A percentile compares a stretch with the other conserved stretches of the same genome.
Conservation (phyloP, 108 stramenopile species). For the Fistulifera pelliculosa region DNA sequence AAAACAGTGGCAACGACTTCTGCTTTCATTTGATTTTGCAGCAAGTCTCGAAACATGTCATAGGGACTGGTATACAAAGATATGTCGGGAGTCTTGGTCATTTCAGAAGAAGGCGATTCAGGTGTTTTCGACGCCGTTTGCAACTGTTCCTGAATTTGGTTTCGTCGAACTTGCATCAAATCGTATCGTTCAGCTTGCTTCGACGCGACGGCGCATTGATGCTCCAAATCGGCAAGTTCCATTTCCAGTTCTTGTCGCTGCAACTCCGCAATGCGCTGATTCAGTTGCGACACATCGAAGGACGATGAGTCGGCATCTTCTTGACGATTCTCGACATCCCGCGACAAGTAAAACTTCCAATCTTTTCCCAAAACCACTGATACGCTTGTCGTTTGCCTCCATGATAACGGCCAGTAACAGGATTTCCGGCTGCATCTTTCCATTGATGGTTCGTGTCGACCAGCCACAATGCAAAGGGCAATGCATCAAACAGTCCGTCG, state of each 20-base stretch:
- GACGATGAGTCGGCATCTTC: slow-evolving; percentile 15
- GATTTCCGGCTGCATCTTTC: slow-evolving; percentile 65
- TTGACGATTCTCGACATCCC: slow-evolving; percentile 24
- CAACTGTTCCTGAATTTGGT: slow-evolving; percentile 2
- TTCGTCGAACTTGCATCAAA: slow-evolving; percentile 4
- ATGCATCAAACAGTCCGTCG: slow-evolving; percentile 57
- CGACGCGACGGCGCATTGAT: slow-evolving; percentile 38
- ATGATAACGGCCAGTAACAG: slow-evolving; percentile 40
- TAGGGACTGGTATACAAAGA: slow-evolving; percentile 54
- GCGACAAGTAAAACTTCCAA: slow-evolving; percentile 21
- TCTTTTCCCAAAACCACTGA: slow-evolving; percentile 80
- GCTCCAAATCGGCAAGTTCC: slow-evolving; percentile 67
- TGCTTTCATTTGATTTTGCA: slow-evolving; percentile 63
- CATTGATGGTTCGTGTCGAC: slow-evolving; percentile 54
- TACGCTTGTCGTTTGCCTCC: slow-evolving; percentile 84
- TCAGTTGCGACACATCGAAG: slow-evolving; percentile 19
- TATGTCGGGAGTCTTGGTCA: slow-evolving; percentile 15
- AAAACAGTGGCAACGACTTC: slow-evolving; percentile 67
- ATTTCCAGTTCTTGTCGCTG: slow-evolving; percentile 55
- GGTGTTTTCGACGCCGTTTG: neutral
- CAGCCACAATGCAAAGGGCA: slow-evolving; percentile 70
- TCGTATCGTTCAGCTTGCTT: slow-evolving; percentile 4
- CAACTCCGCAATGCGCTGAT: slow-evolving; percentile 50
- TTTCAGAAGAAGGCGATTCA: slow-evolving; percentile 14
- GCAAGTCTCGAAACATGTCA: slow-evolving; percentile 56